Conservation (phyloP, 2,329 filamentous ascomycete species). For the Fonsecaea nubica region DNA sequence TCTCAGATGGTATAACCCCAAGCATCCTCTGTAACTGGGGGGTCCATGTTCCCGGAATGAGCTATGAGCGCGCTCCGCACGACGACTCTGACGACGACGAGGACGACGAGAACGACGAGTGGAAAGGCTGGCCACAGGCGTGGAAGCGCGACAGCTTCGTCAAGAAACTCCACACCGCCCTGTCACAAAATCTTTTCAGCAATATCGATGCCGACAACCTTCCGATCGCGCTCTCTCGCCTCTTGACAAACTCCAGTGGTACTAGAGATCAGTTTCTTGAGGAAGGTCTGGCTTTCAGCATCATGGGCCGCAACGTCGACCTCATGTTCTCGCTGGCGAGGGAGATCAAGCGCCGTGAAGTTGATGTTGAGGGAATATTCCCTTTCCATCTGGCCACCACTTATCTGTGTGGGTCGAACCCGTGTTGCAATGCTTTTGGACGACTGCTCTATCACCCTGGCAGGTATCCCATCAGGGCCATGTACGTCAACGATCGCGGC, state of each 20-base stretch:
- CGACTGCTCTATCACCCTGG: not conserved
- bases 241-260: constrained; percentile 36
- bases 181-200: constrained; percentile 43
- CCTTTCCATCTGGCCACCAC: constrained; percentile 49
- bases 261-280: constrained; percentile 39
- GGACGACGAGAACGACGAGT: not conserved
- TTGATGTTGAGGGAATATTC: constrained; percentile 40
- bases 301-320: constrained; percentile 41
- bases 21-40: constrained; percentile 22
- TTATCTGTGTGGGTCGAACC: constrained; percentile 47
- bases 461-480: not conserved
- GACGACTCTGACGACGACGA: no score
- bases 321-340: constrained; percentile 30
- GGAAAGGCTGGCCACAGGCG: not conserved
- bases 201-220: constrained; percentile 35
- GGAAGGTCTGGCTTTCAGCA: constrained; percentile 42
- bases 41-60: constrained; percentile 26
- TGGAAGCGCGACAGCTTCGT: not conserved
- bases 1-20: constrained; percentile 3
- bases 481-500: constrained; percentile 42
- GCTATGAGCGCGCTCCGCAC: not conserved
- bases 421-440: constrained; percentile 44
- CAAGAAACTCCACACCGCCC: constrained; percentile 20
- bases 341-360: constrained; percentile 19
- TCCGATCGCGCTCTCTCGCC: constrained; percentile 39